Evolutionary conservation across 2,329 filamentous ascomycete species (phyloP).

Genomic region (Penicillium sp.): DNA sequence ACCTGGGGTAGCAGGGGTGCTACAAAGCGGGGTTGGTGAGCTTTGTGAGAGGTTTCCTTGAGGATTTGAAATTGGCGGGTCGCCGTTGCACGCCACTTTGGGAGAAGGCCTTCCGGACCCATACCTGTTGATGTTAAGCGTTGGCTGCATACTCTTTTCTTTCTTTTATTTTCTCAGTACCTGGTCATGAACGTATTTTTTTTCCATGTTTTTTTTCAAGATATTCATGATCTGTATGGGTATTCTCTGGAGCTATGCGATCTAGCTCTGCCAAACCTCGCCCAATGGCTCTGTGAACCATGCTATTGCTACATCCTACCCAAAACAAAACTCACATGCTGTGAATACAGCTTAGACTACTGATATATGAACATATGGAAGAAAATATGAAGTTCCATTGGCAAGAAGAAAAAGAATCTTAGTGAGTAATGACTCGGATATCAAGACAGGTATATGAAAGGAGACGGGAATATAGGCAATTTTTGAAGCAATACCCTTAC

Average conservation of each 20-base stretch:
- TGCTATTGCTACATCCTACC: not conserved
- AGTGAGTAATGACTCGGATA: slow-evolving; percentile 21
- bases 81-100: slow-evolving; percentile 7
- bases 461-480: not conserved
- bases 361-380: not conserved
- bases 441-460: slow-evolving; percentile 16
- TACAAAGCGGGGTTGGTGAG: slow-evolving; percentile 3
- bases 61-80: slow-evolving; percentile 3
- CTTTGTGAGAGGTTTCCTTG: not conserved
- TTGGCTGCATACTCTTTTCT: not conserved
- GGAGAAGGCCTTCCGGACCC: not conserved
- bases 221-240: not conserved
- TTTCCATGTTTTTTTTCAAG: no score
- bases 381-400: not conserved
- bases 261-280: not conserved
- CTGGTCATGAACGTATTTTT: not conserved
- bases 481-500: slow-evolving; percentile 23
- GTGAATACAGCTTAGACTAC: not conserved
- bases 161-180: not conserved
- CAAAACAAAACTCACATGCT: not conserved
- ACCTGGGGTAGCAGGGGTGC: slow-evolving; percentile 1
- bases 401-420: not conserved
- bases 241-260: not conserved
- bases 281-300: not conserved
- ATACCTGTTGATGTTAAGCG: not conserved